A percentile compares a stretch with the other conserved stretches of the same genome.
Evolutionary conservation across 2,329 filamentous ascomycete genomes (phyloP).

Genomic region (Periconia sp.): DNA sequence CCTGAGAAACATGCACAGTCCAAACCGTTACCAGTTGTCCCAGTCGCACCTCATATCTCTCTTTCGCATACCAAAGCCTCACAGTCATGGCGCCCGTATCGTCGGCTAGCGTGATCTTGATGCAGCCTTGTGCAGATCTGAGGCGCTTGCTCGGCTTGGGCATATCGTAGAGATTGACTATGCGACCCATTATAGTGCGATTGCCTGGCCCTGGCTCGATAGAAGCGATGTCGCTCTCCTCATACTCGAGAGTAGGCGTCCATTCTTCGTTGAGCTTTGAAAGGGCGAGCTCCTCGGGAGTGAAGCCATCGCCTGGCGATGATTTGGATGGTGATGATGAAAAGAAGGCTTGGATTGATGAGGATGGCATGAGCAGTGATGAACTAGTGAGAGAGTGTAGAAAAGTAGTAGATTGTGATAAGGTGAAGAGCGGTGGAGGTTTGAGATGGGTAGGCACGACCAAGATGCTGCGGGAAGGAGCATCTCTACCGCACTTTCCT

Average conservation of each 20-base stretch:
- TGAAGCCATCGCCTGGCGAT: slow-evolving; percentile 61
- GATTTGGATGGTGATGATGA: slow-evolving; percentile 28
- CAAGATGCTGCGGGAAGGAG: no score
- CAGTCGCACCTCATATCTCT: slow-evolving; percentile 53
- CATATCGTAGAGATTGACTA: slow-evolving; percentile 62
- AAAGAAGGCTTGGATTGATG: slow-evolving; percentile 55
- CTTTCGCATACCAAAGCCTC: slow-evolving; percentile 58
- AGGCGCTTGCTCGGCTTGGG: slow-evolving; percentile 51
- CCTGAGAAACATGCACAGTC: slow-evolving; percentile 59
- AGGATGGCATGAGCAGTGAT: slow-evolving; percentile 42
- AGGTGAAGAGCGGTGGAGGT: no score
- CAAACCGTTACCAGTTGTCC: slow-evolving; percentile 64
- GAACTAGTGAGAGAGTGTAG: not conserved
- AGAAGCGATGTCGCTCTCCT: slow-evolving; percentile 54
- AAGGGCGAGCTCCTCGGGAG: slow-evolving; percentile 51
- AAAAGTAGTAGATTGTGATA: slow-evolving; percentile 1
- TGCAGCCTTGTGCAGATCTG: slow-evolving; percentile 56
- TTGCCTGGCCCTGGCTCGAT: slow-evolving; percentile 58
- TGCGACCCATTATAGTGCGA: slow-evolving; percentile 60
- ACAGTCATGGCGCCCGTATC: slow-evolving; percentile 62
- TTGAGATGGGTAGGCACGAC: no score
- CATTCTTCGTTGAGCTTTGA: slow-evolving; percentile 25
- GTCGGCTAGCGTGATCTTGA: slow-evolving; percentile 64
- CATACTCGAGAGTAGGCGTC: slow-evolving; percentile 55
- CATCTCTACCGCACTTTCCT: no score